Evolutionary conservation across 2,329 filamentous ascomycete species (phyloP).

Genomic region (Alternaria postmessia): DNA sequence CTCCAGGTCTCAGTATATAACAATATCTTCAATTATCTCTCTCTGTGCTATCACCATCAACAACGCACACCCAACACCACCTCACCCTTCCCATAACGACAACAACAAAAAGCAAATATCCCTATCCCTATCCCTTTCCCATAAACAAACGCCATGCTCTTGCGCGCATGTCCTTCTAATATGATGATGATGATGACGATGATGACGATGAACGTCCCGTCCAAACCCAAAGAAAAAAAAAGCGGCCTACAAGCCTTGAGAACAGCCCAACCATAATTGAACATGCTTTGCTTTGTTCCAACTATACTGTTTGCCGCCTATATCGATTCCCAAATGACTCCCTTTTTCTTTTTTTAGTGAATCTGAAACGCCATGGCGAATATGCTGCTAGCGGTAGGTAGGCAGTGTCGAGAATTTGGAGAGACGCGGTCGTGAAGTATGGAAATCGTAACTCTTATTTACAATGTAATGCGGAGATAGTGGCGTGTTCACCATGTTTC

Average conservation of each 20-base stretch:
- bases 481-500: constrained; percentile 14
- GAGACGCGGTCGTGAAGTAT: constrained; percentile 9
- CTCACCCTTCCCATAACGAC: background rate
- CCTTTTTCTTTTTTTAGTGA: constrained; percentile 8
- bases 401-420: background rate
- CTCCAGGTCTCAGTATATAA: background rate
- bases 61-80: background rate
- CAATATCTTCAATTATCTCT: background rate
- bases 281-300: constrained; percentile 3
- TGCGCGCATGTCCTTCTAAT: constrained; percentile 15
- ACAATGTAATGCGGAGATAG: background rate
- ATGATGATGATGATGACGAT: background rate
- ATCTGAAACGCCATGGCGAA: constrained; percentile 19
- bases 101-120: background rate
- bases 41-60: background rate
- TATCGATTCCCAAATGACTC: constrained; percentile 12
- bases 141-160: constrained; percentile 17
- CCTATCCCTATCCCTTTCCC: background rate
- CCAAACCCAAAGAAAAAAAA: background rate
- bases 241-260: background rate
- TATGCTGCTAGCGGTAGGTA: constrained; percentile 14
- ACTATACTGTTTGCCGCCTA: constrained; percentile 1
- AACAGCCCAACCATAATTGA: background rate
- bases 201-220: background rate
- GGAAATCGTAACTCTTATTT: constrained; percentile 4